Base-by-base conservation (phyloP, 805 yeast species). In the Priceomyces castillae region DNA sequence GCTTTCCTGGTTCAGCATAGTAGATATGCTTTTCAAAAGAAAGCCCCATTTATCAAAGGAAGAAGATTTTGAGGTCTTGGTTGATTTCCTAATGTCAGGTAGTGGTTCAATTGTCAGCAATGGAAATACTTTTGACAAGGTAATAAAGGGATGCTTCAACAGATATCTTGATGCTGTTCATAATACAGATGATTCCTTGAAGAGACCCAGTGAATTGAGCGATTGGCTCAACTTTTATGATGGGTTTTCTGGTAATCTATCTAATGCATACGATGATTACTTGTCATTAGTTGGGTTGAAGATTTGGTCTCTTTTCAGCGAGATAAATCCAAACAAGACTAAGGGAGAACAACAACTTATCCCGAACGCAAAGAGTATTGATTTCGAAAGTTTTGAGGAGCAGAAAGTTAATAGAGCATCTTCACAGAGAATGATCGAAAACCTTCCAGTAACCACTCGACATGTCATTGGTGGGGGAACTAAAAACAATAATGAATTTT, bases 171-270 rank as follows among this genome's bases (percentile, higher is more conserved):
- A 74, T 20, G 73, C 80, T 46, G 81, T 78, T 23, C 81, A 81
- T 55, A 71, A 51, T 28, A 72, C 83, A 34, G 95, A 87, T 50
- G 82, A 78, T 42, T 69, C 80, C 37, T 62, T 87, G 20, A 50
- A 51, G 7, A 83, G 82, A 50, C 85, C 95, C 0, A 61, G 77
- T 11, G 66, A 61, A 19, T 65, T 89, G 7, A 76, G 86, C 34
- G 94, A 87, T 48, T 90, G 96, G 96, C 57, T 86, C 22, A 76
- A 64, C 50, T 86, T 85, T 57, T 77, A 82, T 48, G 97, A 90
- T 58, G 38, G 64, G n/a, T 61, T 84, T 58, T 61, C 54, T 3
- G 49, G 47, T 10, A 64, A 64, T 34, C 10, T 30, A 7, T 65
- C 69, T 1, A 67, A 67, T 38, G 72, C 71, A 46, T 71, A 72